These are phyloP conservation scores for Aspergillus neoniger DNA, from an alignment of 2,329 filamentous ascomycete genomes.

Conservation along the genomic window DNA sequence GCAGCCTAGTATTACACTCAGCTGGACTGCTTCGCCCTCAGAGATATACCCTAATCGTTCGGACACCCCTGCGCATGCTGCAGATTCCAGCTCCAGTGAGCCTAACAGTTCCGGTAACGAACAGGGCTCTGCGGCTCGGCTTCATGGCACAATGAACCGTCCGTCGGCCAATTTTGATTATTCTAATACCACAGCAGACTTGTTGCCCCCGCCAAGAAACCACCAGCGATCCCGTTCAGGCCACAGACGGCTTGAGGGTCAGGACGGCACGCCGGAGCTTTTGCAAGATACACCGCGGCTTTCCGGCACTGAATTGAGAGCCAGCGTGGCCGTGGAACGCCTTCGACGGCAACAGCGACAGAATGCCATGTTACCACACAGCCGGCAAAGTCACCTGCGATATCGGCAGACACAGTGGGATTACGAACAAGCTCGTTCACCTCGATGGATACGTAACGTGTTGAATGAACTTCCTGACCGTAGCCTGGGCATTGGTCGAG, in stretches of 20 bases:
- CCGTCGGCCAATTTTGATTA: constrained; percentile 26
- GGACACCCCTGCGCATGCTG: constrained; percentile 24
- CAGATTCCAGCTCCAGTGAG: constrained; percentile 25
- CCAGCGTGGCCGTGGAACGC: constrained; percentile 43
- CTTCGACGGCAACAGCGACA: constrained; percentile 40
- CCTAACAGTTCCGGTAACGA: constrained; percentile 28
- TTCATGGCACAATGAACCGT: constrained; percentile 20
- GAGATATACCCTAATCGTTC: constrained; percentile 36
- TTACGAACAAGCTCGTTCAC: constrained; percentile 39
- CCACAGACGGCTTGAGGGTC: constrained; percentile 34
- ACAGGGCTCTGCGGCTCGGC: constrained; percentile 15
- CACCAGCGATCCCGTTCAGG: constrained; percentile 39
- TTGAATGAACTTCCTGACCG: constrained; percentile 40
- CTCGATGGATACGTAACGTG: constrained; percentile 41
- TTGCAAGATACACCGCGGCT: constrained; percentile 32
- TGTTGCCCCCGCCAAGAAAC: constrained; percentile 29
- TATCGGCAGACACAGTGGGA: constrained; percentile 37
- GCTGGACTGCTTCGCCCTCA: constrained; percentile 45
- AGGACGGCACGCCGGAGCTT: constrained; percentile 26
- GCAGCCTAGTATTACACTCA: constrained; percentile 38
- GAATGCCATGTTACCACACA: constrained; percentile 37
- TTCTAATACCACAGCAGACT: constrained; percentile 21
- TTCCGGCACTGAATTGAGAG: constrained; percentile 37
- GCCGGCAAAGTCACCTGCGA: constrained; percentile 33
- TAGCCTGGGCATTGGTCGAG: constrained; percentile 32